Conservation (phyloP, 148 eudicot species). For the Amaranthus hypochondriacus region DNA sequence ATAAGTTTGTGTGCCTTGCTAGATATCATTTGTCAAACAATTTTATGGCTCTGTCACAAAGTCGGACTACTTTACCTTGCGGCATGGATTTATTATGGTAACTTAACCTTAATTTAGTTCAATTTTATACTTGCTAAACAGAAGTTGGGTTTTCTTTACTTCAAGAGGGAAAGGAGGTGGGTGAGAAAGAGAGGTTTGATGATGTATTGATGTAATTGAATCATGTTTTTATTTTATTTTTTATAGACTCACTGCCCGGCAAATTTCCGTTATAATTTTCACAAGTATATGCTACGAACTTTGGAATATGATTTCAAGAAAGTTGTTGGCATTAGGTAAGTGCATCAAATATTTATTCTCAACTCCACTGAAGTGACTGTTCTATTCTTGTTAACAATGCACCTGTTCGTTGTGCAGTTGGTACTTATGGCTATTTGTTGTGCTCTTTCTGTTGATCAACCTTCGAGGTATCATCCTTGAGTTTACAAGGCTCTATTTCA, state of each 20-base stretch:
- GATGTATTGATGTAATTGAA: background rate
- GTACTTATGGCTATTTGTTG: conserved; percentile 95
- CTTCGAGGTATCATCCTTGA: conserved; percentile 47
- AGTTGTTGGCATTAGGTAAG: conserved; percentile 86
- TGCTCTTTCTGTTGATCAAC: conserved; percentile 74
- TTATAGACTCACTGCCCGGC: conserved; percentile 67
- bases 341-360: background rate
- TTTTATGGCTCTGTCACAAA: conserved; percentile 78
- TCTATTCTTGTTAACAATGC: background rate
- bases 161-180: background rate
- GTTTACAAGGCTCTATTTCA: background rate
- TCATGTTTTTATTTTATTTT: background rate
- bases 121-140: background rate
- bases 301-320: conserved; percentile 75
- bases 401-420: conserved; percentile 51
- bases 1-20: conserved; percentile 9
- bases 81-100: conserved; percentile 81
- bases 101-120: background rate
- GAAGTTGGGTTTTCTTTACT: no score
- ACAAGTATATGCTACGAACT: conserved; percentile 75
- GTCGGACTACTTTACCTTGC: conserved; percentile 72
- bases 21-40: conserved; percentile 87
- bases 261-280: conserved; percentile 56
- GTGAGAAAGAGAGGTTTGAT: background rate
- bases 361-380: background rate